Evolutionary conservation across 768 basidiomycete genomes (phyloP).

Genomic region (Panaeolus cyanescens): DNA sequence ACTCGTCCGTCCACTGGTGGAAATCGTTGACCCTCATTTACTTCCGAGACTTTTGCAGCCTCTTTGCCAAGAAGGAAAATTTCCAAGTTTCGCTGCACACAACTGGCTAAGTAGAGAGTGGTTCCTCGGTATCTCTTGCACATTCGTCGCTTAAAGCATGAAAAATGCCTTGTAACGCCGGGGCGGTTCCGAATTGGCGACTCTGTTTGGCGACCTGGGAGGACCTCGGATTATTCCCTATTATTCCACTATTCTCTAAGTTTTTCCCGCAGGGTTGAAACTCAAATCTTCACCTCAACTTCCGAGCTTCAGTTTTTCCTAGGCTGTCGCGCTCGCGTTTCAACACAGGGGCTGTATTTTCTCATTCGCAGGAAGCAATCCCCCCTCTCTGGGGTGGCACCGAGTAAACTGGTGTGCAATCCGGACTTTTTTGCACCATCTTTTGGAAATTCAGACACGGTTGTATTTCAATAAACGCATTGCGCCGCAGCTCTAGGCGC

Average conservation of each 20-base stretch:
- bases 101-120: not conserved
- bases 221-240: not conserved
- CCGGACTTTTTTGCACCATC: not conserved
- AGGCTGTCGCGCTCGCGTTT: not conserved
- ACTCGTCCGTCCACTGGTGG: too few relatives aligned
- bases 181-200: not conserved
- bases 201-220: not conserved
- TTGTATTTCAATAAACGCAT: not conserved
- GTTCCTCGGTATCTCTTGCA: not conserved
- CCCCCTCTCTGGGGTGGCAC: not conserved
- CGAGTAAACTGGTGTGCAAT: not conserved
- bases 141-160: not conserved
- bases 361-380: not conserved
- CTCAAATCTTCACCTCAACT: too few relatives aligned
- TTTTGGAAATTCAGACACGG: not conserved
- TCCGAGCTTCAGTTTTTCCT: not conserved
- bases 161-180: not conserved
- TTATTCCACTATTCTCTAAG: not conserved
- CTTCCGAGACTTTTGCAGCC: not conserved
- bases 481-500: slow-evolving; percentile 1
- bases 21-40: not conserved
- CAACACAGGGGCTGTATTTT: not conserved
- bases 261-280: not conserved
- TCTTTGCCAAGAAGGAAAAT: not conserved
- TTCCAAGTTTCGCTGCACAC: not conserved